These are phyloP conservation scores for Boletus rex-veris DNA, from an alignment of 768 basidiomycete species.

Conservation along the genomic window DNA sequence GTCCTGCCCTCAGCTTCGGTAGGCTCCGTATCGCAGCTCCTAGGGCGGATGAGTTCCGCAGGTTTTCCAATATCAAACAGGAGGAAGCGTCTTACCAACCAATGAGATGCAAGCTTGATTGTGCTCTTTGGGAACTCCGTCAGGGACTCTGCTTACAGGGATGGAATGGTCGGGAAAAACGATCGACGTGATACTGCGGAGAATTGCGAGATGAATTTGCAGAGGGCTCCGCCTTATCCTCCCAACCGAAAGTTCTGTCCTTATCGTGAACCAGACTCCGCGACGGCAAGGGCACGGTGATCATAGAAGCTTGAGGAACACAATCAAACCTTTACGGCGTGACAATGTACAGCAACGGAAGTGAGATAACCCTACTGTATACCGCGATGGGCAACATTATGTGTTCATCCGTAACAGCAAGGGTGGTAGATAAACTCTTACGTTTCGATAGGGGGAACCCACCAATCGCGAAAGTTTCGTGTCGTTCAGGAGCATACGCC, in stretches of 20 bases:
- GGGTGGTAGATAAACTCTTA: not conserved
- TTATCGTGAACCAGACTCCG: slow-evolving; percentile 21
- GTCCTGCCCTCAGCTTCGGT: slow-evolving; percentile 31
- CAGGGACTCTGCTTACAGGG: not conserved
- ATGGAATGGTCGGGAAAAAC: not conserved
- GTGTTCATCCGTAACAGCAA: not conserved
- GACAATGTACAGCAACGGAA: not conserved
- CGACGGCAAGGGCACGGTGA: not conserved
- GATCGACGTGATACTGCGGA: slow-evolving; percentile 19
- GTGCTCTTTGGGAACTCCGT: slow-evolving; percentile 8
- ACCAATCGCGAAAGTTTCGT: slow-evolving; percentile 27
- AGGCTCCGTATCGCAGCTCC: slow-evolving; percentile 13
- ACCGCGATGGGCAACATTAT: not conserved
- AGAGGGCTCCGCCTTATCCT: slow-evolving; percentile 16
- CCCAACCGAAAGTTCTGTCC: slow-evolving; percentile 14
- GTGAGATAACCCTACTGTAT: not conserved
- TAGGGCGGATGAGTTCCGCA: slow-evolving; percentile 1
- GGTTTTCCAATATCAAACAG: slow-evolving; percentile 6
- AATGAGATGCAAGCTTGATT: slow-evolving; percentile 7
- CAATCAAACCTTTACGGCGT: not conserved
- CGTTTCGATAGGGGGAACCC: slow-evolving; percentile 9
- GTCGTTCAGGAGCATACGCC: slow-evolving; percentile 3
- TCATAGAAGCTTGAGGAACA: not conserved
- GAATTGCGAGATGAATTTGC: slow-evolving; percentile 2
- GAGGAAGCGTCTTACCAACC: not conserved